phyloP scores from a whole-genome alignment of 2,329 filamentous ascomycete genomes.

The Lasiodiplodia theobromae region DNA sequence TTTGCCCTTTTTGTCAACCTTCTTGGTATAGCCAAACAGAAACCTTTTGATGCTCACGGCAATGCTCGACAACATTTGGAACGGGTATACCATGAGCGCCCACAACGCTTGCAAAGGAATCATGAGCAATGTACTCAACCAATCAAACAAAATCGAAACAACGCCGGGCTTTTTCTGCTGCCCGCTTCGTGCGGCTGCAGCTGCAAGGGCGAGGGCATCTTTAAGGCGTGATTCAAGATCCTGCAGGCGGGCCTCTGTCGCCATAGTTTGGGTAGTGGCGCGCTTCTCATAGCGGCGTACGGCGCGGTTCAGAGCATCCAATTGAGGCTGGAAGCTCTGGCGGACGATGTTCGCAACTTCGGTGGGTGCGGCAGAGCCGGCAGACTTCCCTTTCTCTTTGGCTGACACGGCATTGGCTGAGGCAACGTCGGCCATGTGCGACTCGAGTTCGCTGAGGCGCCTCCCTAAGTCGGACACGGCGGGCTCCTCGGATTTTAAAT shows the following conservation, averaged over 20 bases:
- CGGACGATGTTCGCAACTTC: conserved; percentile 63
- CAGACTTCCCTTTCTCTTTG: conserved; percentile 36
- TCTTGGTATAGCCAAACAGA: conserved; percentile 27
- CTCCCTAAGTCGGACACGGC: conserved; percentile 36
- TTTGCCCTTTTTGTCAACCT: conserved; percentile 20
- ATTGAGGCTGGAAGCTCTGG: conserved; percentile 75
- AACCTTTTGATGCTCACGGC: conserved; percentile 11
- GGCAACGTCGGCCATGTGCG: conserved; percentile 56
- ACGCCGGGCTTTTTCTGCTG: conserved; percentile 42
- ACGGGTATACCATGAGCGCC: conserved; percentile 43
- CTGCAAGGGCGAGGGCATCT: conserved; percentile 82
- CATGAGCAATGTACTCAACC: conserved; percentile 37
- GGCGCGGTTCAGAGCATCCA: conserved; percentile 87
- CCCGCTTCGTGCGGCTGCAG: conserved; percentile 62
- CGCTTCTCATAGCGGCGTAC: conserved; percentile 93
- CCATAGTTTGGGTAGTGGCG: conserved; percentile 74
- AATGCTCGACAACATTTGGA: conserved; percentile 33
- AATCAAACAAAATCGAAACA: conserved; percentile 39
- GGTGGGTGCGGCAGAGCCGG: conserved; percentile 32
- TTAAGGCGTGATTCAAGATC: conserved; percentile 74
- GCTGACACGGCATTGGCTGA: conserved; percentile 35
- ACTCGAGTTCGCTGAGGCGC: conserved; percentile 75
- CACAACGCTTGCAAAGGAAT: conserved; percentile 38
- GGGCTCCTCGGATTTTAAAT: conserved; percentile 36
- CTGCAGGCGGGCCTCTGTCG: conserved; percentile 77